Evolutionary conservation across 768 basidiomycete species (phyloP).

Genomic region (Serendipita sp.): DNA sequence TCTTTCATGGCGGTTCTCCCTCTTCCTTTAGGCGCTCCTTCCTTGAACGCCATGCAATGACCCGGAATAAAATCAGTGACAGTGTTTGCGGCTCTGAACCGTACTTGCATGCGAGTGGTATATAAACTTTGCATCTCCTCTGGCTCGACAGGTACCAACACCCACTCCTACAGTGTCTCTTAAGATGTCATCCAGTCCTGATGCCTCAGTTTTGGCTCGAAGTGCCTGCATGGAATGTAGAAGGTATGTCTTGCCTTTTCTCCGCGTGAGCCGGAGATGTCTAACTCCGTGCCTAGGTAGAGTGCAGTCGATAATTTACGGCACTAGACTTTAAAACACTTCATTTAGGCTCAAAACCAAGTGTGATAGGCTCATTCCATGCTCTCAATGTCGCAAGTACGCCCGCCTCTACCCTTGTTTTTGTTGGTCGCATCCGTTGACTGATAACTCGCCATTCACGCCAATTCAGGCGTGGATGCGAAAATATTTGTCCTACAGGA

Average conservation of each 20-base stretch:
- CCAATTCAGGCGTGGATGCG: not conserved
- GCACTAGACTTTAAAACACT: not conserved
- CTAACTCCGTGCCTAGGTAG: too few species aligned
- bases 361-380: not conserved
- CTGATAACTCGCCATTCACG: too few species aligned
- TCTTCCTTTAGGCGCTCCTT: too few species aligned
- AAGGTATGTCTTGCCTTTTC: not conserved
- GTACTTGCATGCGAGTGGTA: too few species aligned
- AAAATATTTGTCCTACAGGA: not conserved
- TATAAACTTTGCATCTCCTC: too few species aligned
- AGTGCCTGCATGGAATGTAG: conserved; percentile 5
- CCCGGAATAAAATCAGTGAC: too few species aligned
- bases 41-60: too few species aligned
- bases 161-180: too few species aligned
- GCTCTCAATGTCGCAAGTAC: not conserved
- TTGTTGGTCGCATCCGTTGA: too few species aligned
- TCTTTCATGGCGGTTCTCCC: too few species aligned
- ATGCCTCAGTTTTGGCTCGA: not conserved
- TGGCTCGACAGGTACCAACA: too few species aligned
- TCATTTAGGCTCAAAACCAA: conserved; percentile 3
- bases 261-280: not conserved
- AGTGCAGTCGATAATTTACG: not conserved
- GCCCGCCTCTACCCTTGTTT: not conserved
- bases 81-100: too few species aligned
- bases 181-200: not conserved